Evolutionary conservation across 2,329 filamentous ascomycete species (phyloP).

Genomic region (Neonectria magnoliae): DNA sequence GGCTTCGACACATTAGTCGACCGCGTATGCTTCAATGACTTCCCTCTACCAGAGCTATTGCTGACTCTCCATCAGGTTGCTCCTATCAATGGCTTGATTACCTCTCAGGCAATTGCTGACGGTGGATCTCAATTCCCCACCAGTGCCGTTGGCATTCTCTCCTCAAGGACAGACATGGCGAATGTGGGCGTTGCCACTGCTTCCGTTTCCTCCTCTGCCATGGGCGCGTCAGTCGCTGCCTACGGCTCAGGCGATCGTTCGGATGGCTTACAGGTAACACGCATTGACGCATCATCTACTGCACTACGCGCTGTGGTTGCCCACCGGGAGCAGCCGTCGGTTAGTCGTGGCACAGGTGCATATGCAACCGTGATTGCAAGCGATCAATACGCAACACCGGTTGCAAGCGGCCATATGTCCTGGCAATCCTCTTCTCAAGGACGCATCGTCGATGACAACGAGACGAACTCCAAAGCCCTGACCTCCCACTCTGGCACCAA

Average conservation of each 20-base stretch:
- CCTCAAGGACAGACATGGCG: background rate
- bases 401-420: background rate
- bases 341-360: conserved; percentile 5
- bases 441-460: background rate
- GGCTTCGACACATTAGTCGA: background rate
- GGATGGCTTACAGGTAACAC: background rate
- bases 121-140: background rate
- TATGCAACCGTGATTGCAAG: background rate
- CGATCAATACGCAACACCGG: background rate
- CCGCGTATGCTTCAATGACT: conserved; percentile 6
- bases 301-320: background rate
- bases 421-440: background rate
- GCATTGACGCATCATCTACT: background rate
- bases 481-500: background rate
- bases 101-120: background rate
- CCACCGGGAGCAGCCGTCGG: background rate
- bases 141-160: background rate
- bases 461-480: background rate
- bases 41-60: background rate
- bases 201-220: background rate
- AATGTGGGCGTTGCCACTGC: background rate
- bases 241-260: background rate
- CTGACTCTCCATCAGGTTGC: conserved; percentile 1
- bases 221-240: background rate
- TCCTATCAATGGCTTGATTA: background rate